Percentiles rank a stretch among this genome's conserved stretches.
phyloP scores from a whole-genome alignment of 768 basidiomycete genomes.

The Lactarius tabidus region DNA sequence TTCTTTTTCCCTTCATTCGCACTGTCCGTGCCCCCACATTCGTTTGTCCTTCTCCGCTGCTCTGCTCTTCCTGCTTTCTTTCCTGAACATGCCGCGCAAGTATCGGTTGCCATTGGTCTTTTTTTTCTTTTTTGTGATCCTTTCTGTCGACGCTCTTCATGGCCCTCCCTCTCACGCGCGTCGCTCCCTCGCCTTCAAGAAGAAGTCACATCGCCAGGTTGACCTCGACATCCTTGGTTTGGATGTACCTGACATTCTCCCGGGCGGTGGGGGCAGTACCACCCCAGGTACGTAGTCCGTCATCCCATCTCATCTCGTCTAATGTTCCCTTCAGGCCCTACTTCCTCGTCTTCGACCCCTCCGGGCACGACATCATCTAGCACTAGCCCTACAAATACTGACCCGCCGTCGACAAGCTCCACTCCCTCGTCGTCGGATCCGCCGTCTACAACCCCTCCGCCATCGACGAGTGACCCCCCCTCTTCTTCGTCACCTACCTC shows the following conservation, averaged over 20 bases:
- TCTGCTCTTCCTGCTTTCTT: not conserved
- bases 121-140: constrained; percentile 9
- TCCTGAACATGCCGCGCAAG: not conserved
- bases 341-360: not conserved
- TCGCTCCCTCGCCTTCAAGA: not conserved
- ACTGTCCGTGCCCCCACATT: constrained; percentile 20
- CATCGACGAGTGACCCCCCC: constrained; percentile 11
- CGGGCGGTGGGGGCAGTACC: not conserved
- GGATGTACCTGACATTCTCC: too few relatives aligned
- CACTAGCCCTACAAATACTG: not conserved
- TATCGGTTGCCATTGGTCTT: constrained; percentile 2
- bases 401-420: not conserved
- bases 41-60: constrained; percentile 1
- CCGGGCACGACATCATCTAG: not conserved
- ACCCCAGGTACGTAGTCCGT: not conserved
- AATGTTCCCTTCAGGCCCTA: not conserved
- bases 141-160: constrained; percentile 8
- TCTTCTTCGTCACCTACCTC: not conserved
- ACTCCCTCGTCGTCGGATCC: not conserved
- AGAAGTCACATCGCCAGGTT: not conserved
- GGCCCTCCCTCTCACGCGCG: constrained; percentile 5
- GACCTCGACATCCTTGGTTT: not conserved
- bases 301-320: not conserved
- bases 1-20: constrained; percentile 2
- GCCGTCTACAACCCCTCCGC: constrained; percentile 8